Conservation (phyloP, 2,329 filamentous ascomycete genomes). For the Sporothrix pallida region DNA sequence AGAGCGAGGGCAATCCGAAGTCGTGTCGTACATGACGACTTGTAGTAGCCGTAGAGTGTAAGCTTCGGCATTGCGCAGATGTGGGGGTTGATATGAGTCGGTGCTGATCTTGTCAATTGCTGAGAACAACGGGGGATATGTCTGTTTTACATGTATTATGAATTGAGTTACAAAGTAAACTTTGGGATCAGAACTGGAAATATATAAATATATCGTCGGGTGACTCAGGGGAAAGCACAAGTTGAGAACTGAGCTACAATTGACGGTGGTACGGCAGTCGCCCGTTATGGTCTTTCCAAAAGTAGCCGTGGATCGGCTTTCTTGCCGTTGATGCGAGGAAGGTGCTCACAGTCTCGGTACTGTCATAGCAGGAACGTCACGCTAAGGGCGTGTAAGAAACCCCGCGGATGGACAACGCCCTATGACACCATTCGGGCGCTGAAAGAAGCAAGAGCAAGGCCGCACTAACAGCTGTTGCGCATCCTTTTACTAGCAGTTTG, state of each 20-base stretch:
- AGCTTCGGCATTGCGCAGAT: constrained; percentile 25
- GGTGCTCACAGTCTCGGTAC: neutral
- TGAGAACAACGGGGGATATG: neutral
- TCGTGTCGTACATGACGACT: constrained; percentile 67
- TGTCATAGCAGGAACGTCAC: neutral
- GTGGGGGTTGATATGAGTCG: neutral
- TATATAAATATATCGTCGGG: neutral
- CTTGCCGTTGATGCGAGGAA: constrained; percentile 19
- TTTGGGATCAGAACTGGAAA: neutral
- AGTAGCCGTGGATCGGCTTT: constrained; percentile 15
- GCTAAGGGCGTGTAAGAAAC: neutral
- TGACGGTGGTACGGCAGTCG: neutral
- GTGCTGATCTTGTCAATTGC: neutral
- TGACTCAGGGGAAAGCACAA: neutral
- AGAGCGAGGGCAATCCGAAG: constrained; percentile 64
- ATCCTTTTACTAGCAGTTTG: neutral
- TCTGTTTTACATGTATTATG: neutral
- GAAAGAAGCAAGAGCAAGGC: constrained; percentile 11
- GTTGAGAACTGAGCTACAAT: neutral
- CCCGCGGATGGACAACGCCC: constrained; percentile 2
- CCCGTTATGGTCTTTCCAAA: neutral
- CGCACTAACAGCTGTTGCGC: neutral
- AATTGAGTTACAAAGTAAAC: neutral
- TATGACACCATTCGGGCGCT: constrained; percentile 1
- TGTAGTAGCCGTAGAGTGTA: constrained; percentile 64